Percentiles rank a stretch among this genome's conserved stretches.
phyloP scores from a whole-genome alignment of 257 asterid genomes.

The Vinca minor region DNA sequence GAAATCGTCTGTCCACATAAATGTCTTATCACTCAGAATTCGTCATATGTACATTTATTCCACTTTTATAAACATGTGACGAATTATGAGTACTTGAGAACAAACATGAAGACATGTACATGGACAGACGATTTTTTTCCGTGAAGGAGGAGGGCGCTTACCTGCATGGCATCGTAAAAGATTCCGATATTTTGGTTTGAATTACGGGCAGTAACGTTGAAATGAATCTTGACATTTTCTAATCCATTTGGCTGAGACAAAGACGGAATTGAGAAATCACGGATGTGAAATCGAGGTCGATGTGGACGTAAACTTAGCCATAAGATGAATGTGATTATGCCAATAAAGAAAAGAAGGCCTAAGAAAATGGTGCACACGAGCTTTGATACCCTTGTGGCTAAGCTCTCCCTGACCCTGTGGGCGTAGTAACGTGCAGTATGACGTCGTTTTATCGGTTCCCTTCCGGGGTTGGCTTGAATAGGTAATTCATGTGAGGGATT shows the following conservation, averaged over 20 bases:
- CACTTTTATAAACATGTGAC: too few species aligned
- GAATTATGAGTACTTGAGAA: too few species aligned
- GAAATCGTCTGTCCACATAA: too few species aligned
- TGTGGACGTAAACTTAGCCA: slow-evolving; percentile 93
- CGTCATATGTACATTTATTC: too few species aligned
- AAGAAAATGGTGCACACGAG: slow-evolving; percentile 58
- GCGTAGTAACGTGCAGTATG: slow-evolving; percentile 70
- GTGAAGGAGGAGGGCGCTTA: too few species aligned
- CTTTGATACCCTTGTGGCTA: slow-evolving; percentile 64
- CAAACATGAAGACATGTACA: too few species aligned
- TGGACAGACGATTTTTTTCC: too few species aligned
- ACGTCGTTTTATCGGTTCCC: slow-evolving; percentile 43
- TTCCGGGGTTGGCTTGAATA: slow-evolving; percentile 19
- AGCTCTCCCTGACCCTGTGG: slow-evolving; percentile 72
- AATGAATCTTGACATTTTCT: slow-evolving; percentile 37
- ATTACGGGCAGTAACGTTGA: slow-evolving; percentile 61
- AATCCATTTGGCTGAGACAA: slow-evolving; percentile 31
- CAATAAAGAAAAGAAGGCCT: slow-evolving; percentile 46
- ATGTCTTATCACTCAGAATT: too few species aligned
- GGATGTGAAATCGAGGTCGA: slow-evolving; percentile 62
- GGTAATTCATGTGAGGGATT: slow-evolving; percentile 30
- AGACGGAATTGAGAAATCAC: slow-evolving; percentile 51
- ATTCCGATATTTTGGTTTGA: slow-evolving; percentile 55
- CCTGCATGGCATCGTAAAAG: slow-evolving; percentile 48
- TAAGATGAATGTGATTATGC: slow-evolving; percentile 63